phyloP scores from a whole-genome alignment of 2,329 filamentous ascomycete species.

The Talaromyces funiculosus region DNA sequence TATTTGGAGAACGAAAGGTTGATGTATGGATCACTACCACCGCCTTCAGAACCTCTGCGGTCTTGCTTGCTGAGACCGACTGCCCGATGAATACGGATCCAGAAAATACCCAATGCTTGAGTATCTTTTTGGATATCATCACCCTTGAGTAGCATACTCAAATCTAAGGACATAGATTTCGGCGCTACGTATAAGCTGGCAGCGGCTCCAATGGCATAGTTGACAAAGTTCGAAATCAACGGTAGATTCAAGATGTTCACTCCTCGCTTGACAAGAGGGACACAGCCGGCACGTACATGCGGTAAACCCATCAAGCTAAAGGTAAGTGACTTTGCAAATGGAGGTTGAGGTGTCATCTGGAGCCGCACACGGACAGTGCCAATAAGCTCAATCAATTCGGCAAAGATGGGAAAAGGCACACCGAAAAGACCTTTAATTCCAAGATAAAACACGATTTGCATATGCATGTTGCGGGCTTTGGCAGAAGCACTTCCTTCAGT shows the following conservation, averaged over 20 bases:
- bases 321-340: conserved; percentile 85
- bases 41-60: conserved; percentile 69
- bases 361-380: conserved; percentile 78
- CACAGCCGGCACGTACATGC: conserved; percentile 81
- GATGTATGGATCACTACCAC: conserved; percentile 92
- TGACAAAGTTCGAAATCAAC: conserved; percentile 92
- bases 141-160: conserved; percentile 83
- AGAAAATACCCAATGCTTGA: conserved; percentile 79
- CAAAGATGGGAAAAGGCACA: conserved; percentile 78
- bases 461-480: conserved; percentile 92
- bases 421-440: conserved; percentile 85
- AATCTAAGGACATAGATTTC: conserved; percentile 86
- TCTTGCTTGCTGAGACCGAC: conserved; percentile 89
- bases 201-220: conserved; percentile 84
- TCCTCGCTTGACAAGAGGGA: conserved; percentile 85
- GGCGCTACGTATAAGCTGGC: conserved; percentile 89
- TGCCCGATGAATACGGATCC: conserved; percentile 85
- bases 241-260: conserved; percentile 89
- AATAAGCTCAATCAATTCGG: conserved; percentile 85
- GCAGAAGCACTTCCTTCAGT: conserved; percentile 64
- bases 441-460: conserved; percentile 91
- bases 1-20: conserved; percentile 95
- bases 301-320: conserved; percentile 93
- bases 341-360: conserved; percentile 81
- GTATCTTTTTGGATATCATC: conserved; percentile 87